These are phyloP conservation scores for Solanum megistacrolobum DNA, from an alignment of 257 asterid species.

Conservation along the genomic window DNA sequence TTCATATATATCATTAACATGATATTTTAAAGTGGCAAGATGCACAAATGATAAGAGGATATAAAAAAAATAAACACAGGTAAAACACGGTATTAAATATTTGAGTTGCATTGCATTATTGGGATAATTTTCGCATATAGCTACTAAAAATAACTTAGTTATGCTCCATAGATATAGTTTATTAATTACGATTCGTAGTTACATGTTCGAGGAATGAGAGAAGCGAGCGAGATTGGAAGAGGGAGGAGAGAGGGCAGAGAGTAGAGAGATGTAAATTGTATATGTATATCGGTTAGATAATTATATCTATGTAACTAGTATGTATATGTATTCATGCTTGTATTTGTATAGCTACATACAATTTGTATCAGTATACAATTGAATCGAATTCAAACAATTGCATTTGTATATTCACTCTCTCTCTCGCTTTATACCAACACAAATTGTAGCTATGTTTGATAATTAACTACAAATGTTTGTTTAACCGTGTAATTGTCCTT, in stretches of 20 bases:
- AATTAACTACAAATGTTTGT: too few relatives aligned
- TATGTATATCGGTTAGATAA: too few relatives aligned
- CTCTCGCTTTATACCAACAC: neutral
- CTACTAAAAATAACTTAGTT: too few relatives aligned
- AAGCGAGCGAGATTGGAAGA: neutral
- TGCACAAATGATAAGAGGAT: too few relatives aligned
- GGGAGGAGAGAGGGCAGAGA: too few relatives aligned
- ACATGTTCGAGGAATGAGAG: neutral
- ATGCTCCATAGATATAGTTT: rapidly evolving
- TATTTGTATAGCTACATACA: neutral
- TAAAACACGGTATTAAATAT: too few relatives aligned
- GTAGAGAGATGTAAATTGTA: neutral
- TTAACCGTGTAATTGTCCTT: too few relatives aligned
- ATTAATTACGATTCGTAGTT: too few relatives aligned
- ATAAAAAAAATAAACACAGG: too few relatives aligned
- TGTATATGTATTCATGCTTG: neutral
- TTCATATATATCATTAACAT: neutral
- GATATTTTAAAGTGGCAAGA: neutral
- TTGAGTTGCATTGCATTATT: neutral
- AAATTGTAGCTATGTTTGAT: too few relatives aligned
- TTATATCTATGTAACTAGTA: too few relatives aligned
- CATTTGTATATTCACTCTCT: too few relatives aligned
- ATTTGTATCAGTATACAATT: neutral
- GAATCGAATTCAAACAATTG: neutral
- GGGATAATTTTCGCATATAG: neutral